phyloP scores from a whole-genome alignment of 805 yeast species.

The Peterozyma toletana region DNA sequence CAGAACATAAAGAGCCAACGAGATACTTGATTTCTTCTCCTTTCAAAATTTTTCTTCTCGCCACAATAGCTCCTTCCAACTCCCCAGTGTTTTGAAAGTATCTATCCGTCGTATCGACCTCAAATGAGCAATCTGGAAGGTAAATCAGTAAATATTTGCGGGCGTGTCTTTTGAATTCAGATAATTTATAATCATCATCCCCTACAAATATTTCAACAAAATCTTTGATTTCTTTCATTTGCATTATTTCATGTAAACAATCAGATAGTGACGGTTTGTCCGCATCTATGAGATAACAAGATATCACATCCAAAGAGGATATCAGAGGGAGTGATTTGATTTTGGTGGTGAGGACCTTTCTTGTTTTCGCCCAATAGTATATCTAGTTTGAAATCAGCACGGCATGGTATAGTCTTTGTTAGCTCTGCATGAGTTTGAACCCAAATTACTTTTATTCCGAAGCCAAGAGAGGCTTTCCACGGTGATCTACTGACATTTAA shows the following conservation, averaged over 20 bases:
- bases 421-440: neutral
- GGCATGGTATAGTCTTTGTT: neutral
- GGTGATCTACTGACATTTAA: neutral
- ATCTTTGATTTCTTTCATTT: constrained; percentile 14
- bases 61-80: constrained; percentile 31
- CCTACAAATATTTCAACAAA: constrained; percentile 18
- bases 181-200: constrained; percentile 10
- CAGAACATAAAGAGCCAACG: constrained; percentile 27
- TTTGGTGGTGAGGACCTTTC: constrained; percentile 14
- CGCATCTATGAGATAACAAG: constrained; percentile 9
- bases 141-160: constrained; percentile 28
- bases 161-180: constrained; percentile 28
- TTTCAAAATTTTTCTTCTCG: constrained; percentile 19
- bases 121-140: constrained; percentile 30
- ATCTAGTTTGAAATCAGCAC: neutral
- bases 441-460: neutral
- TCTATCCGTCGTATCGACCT: constrained; percentile 33
- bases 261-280: constrained; percentile 9
- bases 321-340: constrained; percentile 5
- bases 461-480: too few species aligned
- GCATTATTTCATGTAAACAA: constrained; percentile 19
- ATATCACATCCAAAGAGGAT: constrained; percentile 6
- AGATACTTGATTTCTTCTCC: constrained; percentile 27
- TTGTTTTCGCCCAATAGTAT: constrained; percentile 18
- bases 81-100: constrained; percentile 16